Conservation (phyloP, 164 flowering plant genomes). For the Aristolochia californica region DNA sequence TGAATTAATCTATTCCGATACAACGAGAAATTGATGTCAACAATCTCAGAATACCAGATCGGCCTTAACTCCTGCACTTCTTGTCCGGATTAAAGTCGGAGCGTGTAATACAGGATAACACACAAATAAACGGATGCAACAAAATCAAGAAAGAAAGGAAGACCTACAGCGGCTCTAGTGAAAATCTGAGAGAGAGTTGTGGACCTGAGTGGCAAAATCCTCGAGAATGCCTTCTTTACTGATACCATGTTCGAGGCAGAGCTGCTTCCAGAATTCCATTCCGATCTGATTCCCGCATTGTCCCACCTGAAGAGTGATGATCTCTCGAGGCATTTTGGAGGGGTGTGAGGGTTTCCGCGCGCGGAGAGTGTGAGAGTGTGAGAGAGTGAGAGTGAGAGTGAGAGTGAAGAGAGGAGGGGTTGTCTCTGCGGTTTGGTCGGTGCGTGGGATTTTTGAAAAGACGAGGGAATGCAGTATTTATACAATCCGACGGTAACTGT, state of each 20-base stretch:
- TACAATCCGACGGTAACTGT: background rate
- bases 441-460: constrained; percentile 12
- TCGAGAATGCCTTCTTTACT: constrained; percentile 97
- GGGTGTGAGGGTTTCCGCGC: background rate
- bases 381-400: constrained; percentile 1
- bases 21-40: no score
- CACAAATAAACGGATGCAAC: no score
- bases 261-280: constrained; percentile 99
- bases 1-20: no score
- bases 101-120: no score
- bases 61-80: no score
- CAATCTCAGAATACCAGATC: no score
- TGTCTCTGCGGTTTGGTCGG: no score
- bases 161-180: background rate
- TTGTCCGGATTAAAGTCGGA: no score
- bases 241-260: constrained; percentile 97
- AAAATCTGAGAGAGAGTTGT: background rate
- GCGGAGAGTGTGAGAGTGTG: constrained; percentile 1
- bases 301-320: constrained; percentile 94
- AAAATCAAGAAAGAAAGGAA: background rate
- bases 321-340: constrained; percentile 82
- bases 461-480: constrained; percentile 11
- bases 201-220: constrained; percentile 95
- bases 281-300: constrained; percentile 99
- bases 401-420: constrained; percentile 5